Base-by-base conservation (phyloP, 352 stramenopile genomes). In the Pythium biforme region DNA sequence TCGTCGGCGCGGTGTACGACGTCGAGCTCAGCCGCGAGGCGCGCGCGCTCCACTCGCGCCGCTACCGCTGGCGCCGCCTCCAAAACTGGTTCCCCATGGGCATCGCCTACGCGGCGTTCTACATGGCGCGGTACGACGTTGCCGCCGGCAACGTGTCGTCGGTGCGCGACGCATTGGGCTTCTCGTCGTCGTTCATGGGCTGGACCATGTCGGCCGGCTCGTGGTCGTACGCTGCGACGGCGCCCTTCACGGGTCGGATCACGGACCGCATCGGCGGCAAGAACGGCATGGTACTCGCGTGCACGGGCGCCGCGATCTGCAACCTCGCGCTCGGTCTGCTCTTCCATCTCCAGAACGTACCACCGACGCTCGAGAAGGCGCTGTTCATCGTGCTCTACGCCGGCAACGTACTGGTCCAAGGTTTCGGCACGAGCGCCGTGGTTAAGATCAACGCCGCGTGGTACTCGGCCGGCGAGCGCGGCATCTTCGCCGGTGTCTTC, bases 371-470 rank as follows among this genome's bases (percentile, higher is more conserved):
- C 1, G 72, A 81, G 49, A 66, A 83, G 25, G 39, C 69, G 19
- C 59, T 87, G 25, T 89, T 92, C 43, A 33, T 89, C 6, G 48
- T 80, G 46, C 67, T 92, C 22, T 92, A 89, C 62, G 80, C 83
- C 0, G 37, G 66, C 8, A 92, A 92, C 53, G 73, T 88, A 23
- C 74, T 89, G 23, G 73, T 92, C 41, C 83, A 92, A 55, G 78
- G 80, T 29, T 92, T 90, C 45, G 83, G 83, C n/a, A 89, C 80
- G 17, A 92, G 83, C 55, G 83, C 78, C 29, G 83, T 89, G n/a
- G 80, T 92, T n/a, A 92, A 92, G 71, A 92, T 92, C 68, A 90
- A 92, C 48, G 83, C 78, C 0, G 81, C 78, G 52, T 90, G 83
- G 83, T 92, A 90, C 64, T 29, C 67, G 19, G 68, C 76, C 4